Percentiles rank a stretch among this genome's conserved stretches.
These are phyloP conservation scores for Rubroshorea leprosula DNA, from an alignment of 345 rosid genomes.

Conservation along the genomic window DNA sequence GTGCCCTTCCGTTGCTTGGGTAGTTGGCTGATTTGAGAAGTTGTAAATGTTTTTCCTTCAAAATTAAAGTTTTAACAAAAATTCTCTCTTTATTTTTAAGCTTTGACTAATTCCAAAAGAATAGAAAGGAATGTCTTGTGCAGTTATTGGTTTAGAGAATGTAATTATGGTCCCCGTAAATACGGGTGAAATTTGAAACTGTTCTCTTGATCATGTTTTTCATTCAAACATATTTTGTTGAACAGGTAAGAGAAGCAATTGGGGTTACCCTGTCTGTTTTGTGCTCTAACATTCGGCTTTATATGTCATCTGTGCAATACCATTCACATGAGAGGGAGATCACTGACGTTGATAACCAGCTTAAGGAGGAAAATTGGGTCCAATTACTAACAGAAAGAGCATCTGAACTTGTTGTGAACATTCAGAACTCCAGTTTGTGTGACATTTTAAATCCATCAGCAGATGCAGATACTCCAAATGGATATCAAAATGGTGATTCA, in stretches of 20 bases:
- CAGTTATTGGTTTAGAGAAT: neutral
- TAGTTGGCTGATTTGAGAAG: too few relatives aligned
- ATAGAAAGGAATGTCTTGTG: neutral
- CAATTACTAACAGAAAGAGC: conserved; percentile 56
- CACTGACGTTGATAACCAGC: conserved; percentile 30
- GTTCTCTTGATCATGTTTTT: neutral
- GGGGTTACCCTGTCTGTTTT: conserved; percentile 80
- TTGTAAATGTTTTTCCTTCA: too few relatives aligned
- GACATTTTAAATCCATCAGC: conserved; percentile 46
- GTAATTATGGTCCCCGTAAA: neutral
- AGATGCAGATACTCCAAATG: conserved; percentile 40
- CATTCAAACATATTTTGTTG: conserved; percentile 14
- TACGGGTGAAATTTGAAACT: neutral
- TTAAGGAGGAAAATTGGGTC: conserved; percentile 61
- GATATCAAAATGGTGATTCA: conserved; percentile 44
- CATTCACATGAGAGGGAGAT: conserved; percentile 41
- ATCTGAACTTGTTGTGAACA: conserved; percentile 60
- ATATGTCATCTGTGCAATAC: conserved; percentile 37
- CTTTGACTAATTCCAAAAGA: too few relatives aligned
- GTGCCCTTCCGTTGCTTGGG: too few relatives aligned
- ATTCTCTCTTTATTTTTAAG: too few relatives aligned
- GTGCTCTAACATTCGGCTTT: conserved; percentile 84
- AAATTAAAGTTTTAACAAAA: too few relatives aligned
- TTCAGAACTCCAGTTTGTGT: conserved; percentile 61
- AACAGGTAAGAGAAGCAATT: conserved; percentile 91